Base-by-base conservation (phyloP, 352 stramenopile species). In the Aphanomyces cochlioides region DNA sequence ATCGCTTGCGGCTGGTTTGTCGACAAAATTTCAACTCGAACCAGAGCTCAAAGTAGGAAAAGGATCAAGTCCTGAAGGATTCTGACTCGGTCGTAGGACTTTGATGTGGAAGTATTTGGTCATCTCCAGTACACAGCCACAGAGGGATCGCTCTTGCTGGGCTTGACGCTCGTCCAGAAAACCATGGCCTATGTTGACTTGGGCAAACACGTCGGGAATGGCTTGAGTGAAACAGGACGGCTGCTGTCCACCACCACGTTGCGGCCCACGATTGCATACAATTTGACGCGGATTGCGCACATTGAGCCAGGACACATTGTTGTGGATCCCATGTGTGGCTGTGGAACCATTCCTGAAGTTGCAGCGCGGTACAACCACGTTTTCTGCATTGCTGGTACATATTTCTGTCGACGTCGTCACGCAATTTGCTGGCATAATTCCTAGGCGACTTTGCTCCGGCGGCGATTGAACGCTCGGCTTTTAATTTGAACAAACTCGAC, bases 261-360 rank as follows among this genome's bases (percentile, higher is more conserved):
- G 37, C 65, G 65, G 7, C 65, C 65, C n/a, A 71, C 65, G 21
- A 63, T 71, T 39, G 65, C 65, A 34, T 71, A 66, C 45, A 66
- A 53, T 67, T 48, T 71, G 19, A 28, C 66, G 4, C 48, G 65
- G 19, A 17, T 71, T 15, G 65, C 48, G 5, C 65, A 71, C 3
- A 15, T 41, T 13, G n/a, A 71, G 41, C 7, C 34, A 3, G 45
- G 65, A 17, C 13, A 34, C 10, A 7, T 71, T 17, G 21, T 71
- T 13, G 41, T 71, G n/a, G 65, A 71, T 36, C 65, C 65, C 6
- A 71, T 71, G 65, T 71, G 65, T 36, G 65, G 65, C 28, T 71
- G 65, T 40, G 65, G 65, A 21, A 71, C 65, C 13, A 71, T 71
- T 15, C 65, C 65, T 28, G 65, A 71, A 48, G 17, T 71, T 47